These are phyloP conservation scores for Apiosordaria backusii DNA, from an alignment of 495 filamentous ascomycete genomes.

Conservation along the genomic window DNA sequence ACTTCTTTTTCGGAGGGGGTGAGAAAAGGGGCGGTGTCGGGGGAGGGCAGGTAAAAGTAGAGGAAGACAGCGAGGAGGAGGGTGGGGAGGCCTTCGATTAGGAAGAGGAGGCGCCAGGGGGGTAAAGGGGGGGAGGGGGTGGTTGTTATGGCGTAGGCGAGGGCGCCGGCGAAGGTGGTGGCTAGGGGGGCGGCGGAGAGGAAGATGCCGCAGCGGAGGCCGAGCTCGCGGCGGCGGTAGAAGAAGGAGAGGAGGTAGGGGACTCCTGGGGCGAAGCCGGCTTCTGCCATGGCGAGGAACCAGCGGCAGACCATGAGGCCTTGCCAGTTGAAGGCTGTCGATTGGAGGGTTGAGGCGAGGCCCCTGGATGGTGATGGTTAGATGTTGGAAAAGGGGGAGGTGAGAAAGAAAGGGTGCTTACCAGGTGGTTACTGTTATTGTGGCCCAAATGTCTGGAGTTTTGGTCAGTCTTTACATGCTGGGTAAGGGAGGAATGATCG, in stretches of 20 bases:
- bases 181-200: conserved; percentile 75
- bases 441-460: conserved; percentile 37
- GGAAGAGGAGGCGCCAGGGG: conserved; percentile 77
- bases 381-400: neutral
- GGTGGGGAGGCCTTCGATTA: conserved; percentile 77
- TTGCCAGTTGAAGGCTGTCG: conserved; percentile 57
- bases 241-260: conserved; percentile 80
- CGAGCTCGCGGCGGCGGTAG: conserved; percentile 74
- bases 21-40: conserved; percentile 65
- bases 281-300: conserved; percentile 64
- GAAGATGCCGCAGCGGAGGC: conserved; percentile 72
- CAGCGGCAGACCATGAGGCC: conserved; percentile 66
- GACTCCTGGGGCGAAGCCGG: conserved; percentile 65
- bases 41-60: conserved; percentile 67
- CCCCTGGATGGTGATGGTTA: conserved; percentile 43
- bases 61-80: conserved; percentile 61
- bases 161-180: conserved; percentile 75
- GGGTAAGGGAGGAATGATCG: neutral
- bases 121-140: conserved; percentile 57
- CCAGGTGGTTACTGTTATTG: conserved; percentile 29
- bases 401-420: conserved; percentile 5
- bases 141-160: conserved; percentile 80
- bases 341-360: conserved; percentile 57
- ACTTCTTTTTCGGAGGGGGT: conserved; percentile 67
- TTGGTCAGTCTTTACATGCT: conserved; percentile 23